phyloP scores from a whole-genome alignment of 495 filamentous ascomycete genomes.

The Penicillium lagena region DNA sequence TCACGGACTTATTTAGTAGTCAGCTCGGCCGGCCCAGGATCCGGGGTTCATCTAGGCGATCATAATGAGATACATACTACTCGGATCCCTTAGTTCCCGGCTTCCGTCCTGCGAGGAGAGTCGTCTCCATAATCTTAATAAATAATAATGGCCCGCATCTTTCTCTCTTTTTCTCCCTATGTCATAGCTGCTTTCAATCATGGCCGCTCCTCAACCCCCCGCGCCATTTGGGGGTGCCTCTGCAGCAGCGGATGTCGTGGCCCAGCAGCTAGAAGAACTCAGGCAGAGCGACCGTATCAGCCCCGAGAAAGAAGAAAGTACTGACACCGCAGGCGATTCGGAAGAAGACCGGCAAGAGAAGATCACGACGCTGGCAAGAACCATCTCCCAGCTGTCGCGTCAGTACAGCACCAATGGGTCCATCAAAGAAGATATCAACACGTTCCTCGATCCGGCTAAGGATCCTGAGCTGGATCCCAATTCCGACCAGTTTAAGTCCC shows the following conservation, averaged over 20 bases:
- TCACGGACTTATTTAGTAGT: too few species aligned
- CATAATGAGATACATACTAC: too few species aligned
- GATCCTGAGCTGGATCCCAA: slow-evolving; percentile 39
- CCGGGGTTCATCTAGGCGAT: not conserved
- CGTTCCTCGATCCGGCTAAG: slow-evolving; percentile 32
- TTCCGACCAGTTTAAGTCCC: slow-evolving; percentile 35
- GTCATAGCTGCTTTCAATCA: not conserved
- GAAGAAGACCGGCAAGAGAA: slow-evolving; percentile 20
- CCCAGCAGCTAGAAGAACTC: slow-evolving; percentile 4
- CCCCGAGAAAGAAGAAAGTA: slow-evolving; percentile 2
- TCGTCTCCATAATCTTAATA: too few species aligned
- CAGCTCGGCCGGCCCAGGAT: not conserved
- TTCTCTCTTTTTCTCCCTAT: not conserved
- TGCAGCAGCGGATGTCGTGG: slow-evolving; percentile 4
- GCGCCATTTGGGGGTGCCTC: slow-evolving; percentile 15
- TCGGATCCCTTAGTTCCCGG: too few species aligned
- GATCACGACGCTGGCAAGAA: slow-evolving; percentile 34
- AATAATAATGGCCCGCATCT: not conserved
- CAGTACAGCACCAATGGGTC: slow-evolving; percentile 12
- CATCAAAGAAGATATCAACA: slow-evolving; percentile 29
- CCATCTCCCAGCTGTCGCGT: slow-evolving; percentile 33
- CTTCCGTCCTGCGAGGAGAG: too few species aligned
- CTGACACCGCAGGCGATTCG: slow-evolving; percentile 9
- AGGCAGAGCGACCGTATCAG: not conserved
- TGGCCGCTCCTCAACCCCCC: slow-evolving; percentile 10